Evolutionary conservation across 805 yeast species (phyloP).

Genomic region (Myxozyma neotropica): DNA sequence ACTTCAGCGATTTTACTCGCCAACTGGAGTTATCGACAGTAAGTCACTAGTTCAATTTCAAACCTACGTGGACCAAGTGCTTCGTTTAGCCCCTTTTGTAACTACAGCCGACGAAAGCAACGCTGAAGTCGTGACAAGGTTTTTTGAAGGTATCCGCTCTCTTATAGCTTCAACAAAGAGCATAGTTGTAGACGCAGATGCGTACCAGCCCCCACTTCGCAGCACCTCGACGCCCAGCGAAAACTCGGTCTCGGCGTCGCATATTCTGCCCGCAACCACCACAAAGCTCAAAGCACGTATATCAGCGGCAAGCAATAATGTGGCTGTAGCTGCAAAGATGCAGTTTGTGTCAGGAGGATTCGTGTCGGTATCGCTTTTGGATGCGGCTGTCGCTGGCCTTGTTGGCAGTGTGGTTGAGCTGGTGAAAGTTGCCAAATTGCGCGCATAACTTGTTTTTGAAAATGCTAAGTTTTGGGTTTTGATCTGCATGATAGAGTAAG

Average conservation of each 20-base stretch:
- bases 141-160: slow-evolving; percentile 42
- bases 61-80: slow-evolving; percentile 42
- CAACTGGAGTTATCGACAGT: neutral
- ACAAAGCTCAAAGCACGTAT: slow-evolving; percentile 9
- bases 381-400: slow-evolving; percentile 25
- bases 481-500: too few relatives aligned
- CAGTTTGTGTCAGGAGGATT: slow-evolving; percentile 15
- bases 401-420: slow-evolving; percentile 19
- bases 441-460: neutral
- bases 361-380: slow-evolving; percentile 24
- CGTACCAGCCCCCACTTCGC: neutral
- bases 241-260: neutral
- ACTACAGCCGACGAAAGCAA: slow-evolving; percentile 3
- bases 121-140: neutral
- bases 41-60: slow-evolving; percentile 39
- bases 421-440: slow-evolving; percentile 7
- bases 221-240: neutral
- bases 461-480: neutral
- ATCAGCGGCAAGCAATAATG: slow-evolving; percentile 20
- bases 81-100: slow-evolving; percentile 38
- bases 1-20: slow-evolving; percentile 19
- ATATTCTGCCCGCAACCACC: neutral
- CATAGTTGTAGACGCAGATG: slow-evolving; percentile 30
- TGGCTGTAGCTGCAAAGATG: slow-evolving; percentile 24
- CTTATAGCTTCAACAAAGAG: slow-evolving; percentile 42